Evolutionary conservation across 306 rosid species (phyloP).

Genomic region (Dryas octopetala): DNA sequence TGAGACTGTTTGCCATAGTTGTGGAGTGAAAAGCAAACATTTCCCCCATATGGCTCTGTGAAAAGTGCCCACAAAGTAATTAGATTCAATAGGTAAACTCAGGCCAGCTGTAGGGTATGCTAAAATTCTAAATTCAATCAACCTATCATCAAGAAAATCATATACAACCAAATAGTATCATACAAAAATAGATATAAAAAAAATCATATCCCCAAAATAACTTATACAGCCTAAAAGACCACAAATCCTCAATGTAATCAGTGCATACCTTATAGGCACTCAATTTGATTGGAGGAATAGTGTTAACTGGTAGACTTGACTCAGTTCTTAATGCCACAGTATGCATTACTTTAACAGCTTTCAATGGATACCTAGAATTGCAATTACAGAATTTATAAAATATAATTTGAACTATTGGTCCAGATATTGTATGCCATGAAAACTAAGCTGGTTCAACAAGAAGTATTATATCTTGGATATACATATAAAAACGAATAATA

Average conservation of each 20-base stretch:
- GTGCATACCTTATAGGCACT: constrained; percentile 48
- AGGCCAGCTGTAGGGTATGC: background rate
- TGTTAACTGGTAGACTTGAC: constrained; percentile 46
- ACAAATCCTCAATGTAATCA: background rate
- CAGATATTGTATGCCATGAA: background rate
- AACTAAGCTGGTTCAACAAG: background rate
- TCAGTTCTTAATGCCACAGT: constrained; percentile 85
- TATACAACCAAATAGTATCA: background rate
- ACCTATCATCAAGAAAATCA: background rate
- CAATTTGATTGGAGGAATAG: constrained; percentile 48
- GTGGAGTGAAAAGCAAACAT: constrained; percentile 94
- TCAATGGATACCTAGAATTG: constrained; percentile 76
- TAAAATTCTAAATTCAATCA: background rate
- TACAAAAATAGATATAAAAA: background rate
- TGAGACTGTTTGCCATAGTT: constrained; percentile 78
- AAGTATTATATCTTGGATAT: background rate
- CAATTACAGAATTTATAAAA: background rate
- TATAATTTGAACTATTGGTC: background rate
- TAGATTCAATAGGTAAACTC: constrained; percentile 5
- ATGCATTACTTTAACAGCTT: constrained; percentile 94
- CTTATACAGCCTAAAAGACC: background rate
- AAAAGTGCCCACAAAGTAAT: constrained; percentile 22
- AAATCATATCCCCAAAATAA: background rate
- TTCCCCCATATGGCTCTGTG: constrained; percentile 87
- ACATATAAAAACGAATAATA: too few relatives aligned